These are phyloP conservation scores for Cladophialophora psammophila DNA, from an alignment of 2,329 filamentous ascomycete species.

Conservation along the genomic window DNA sequence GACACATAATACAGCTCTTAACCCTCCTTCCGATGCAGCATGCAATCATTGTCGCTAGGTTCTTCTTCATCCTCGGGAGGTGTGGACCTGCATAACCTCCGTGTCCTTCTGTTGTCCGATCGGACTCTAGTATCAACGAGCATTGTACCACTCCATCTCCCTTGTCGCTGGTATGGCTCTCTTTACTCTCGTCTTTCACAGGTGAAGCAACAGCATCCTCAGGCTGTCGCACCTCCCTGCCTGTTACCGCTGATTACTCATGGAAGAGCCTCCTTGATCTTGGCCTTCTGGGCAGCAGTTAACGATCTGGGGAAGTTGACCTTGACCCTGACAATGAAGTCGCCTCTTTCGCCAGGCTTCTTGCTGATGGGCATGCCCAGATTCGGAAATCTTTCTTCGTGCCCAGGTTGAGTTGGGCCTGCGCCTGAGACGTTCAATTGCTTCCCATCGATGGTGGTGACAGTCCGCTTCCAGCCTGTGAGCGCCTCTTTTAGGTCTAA, in stretches of 20 bases:
- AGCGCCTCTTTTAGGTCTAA: conserved; percentile 91
- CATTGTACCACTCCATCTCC: not conserved
- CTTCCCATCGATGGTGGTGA: conserved; percentile 91
- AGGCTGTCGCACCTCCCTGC: not conserved
- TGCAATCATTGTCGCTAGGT: not conserved
- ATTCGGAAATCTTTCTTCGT: conserved; percentile 79
- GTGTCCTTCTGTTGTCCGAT: not conserved
- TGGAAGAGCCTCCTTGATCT: conserved; percentile 77
- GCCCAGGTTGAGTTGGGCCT: conserved; percentile 85
- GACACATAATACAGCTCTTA: not conserved
- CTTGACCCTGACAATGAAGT: conserved; percentile 88
- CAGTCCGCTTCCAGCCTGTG: conserved; percentile 90
- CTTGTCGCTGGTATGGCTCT: not conserved
- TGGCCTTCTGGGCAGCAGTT: conserved; percentile 78
- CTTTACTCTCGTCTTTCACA: not conserved
- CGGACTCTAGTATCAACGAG: not conserved
- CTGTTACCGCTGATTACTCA: not conserved
- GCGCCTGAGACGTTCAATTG: conserved; percentile 79
- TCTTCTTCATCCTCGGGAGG: not conserved
- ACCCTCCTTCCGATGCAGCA: not conserved
- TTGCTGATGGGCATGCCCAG: conserved; percentile 96
- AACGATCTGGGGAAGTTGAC: conserved; percentile 88
- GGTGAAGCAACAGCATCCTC: not conserved
- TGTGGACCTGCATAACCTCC: conserved; percentile 11
- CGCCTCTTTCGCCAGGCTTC: conserved; percentile 81